Evolutionary conservation across 345 rosid genomes (phyloP).

Genomic region (Excoecaria agallocha): DNA sequence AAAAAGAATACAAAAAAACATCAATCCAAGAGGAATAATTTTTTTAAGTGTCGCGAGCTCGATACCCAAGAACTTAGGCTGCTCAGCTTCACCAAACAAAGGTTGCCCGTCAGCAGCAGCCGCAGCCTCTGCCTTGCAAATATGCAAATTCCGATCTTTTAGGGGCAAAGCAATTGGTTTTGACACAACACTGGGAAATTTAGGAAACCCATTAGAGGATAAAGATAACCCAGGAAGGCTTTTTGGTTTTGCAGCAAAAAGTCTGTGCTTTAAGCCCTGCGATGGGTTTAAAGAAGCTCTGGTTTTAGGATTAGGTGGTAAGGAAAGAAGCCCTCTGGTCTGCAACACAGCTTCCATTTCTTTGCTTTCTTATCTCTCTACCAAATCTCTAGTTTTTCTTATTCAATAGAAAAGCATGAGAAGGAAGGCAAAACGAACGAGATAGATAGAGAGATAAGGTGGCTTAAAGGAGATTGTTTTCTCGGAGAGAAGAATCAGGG

Average conservation of each 20-base stretch:
- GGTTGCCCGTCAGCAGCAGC: constrained; percentile 61
- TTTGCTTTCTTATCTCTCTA: constrained; percentile 17
- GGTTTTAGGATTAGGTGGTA: constrained; percentile 55
- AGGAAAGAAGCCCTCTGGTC: constrained; percentile 69
- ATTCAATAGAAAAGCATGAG: constrained; percentile 19
- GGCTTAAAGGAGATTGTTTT: constrained; percentile 36
- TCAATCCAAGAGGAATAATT: constrained; percentile 85
- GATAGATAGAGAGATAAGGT: constrained; percentile 32
- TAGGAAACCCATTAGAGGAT: constrained; percentile 50
- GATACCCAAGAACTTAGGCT: constrained; percentile 67
- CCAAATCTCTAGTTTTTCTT: constrained; percentile 2
- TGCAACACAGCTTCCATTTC: constrained; percentile 81
- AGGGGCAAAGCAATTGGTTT: constrained; percentile 42
- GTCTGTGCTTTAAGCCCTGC: constrained; percentile 64
- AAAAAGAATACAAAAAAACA: constrained; percentile 94
- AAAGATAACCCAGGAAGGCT: constrained; percentile 48
- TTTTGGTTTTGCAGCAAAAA: constrained; percentile 55
- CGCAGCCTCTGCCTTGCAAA: constrained; percentile 86
- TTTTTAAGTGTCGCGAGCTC: constrained; percentile 67
- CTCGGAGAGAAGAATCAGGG: constrained; percentile 10
- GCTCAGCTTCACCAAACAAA: constrained; percentile 40
- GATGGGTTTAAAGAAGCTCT: constrained; percentile 49
- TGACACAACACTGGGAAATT: constrained; percentile 37
- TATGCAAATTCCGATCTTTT: constrained; percentile 47
- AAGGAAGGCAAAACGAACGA: constrained; percentile 25